Conservation (phyloP, 2,329 filamentous ascomycete species). For the Fusarium paranaense region DNA sequence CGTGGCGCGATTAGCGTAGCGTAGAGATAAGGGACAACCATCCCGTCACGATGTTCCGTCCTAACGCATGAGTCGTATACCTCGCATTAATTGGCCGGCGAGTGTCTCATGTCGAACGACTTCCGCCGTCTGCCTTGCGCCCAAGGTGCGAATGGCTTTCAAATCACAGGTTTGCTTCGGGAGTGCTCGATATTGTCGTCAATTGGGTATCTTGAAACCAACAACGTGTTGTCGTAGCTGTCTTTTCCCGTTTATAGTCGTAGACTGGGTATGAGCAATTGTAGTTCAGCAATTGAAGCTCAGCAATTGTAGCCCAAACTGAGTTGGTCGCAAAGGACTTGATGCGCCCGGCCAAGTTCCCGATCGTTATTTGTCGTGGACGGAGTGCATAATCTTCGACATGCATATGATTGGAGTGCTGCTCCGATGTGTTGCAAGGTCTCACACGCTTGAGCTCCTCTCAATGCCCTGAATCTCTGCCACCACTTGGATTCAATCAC, state of each 20-base stretch:
- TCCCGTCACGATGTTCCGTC: background rate
- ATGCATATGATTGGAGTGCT: background rate
- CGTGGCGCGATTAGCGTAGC: slow-evolving; percentile 34
- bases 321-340: background rate
- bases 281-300: background rate
- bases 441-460: background rate
- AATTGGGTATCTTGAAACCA: slow-evolving; percentile 16
- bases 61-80: background rate
- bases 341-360: background rate
- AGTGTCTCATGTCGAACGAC: background rate
- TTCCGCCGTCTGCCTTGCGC: too few species aligned
- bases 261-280: background rate
- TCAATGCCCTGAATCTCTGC: background rate
- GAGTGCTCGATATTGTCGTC: background rate
- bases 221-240: background rate
- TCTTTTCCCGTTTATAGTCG: background rate
- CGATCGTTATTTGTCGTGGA: background rate
- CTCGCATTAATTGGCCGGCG: background rate
- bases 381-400: background rate
- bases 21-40: slow-evolving; percentile 37
- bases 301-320: background rate
- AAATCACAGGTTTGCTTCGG: slow-evolving; percentile 13
- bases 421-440: background rate
- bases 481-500: background rate
- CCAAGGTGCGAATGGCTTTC: background rate